Base-by-base conservation (phyloP, 176 grass and related monocot genomes). In the Chrysopogon serrulatus region DNA sequence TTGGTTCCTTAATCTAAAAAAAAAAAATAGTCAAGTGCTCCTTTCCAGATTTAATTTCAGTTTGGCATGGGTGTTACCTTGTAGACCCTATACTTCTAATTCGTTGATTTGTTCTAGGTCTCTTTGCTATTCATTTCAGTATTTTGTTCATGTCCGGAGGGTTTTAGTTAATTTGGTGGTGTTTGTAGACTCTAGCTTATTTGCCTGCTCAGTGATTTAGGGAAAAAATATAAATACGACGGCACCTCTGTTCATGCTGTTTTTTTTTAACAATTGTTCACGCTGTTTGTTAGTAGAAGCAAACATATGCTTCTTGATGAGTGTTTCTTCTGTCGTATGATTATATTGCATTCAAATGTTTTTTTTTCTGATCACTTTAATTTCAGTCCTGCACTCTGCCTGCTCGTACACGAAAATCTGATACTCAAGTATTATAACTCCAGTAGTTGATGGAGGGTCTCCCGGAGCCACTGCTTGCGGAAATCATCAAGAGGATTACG, bases 401-500 rank as follows among this genome's bases (percentile, higher is more conserved):
- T 86, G 35, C n/a, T 44, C 28, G n/a, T n/a, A n/a, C n/a, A n/a
- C n/a, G 41, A 65, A 18, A 57, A 57, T 59, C 30, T 45, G 31
- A 48, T 68, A 4, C 21, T 45, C 28, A 68, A 65, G 82, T 66
- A 15, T 9, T 77, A 13, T 48, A 49, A 23, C 62, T 18, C 6
- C 39, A 59, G 13, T 88, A 35, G 31, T 17, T 31, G 18, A 87
- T 94, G 87, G 94, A 97, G 79, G 49, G 73, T 90, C 85, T 97
- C 43, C 72, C 82, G 2, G 91, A 94, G 71, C 69, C 70, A 59
- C 85, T 97, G 19, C 85, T 97, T 65, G 78, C 53, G 35, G 85
- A 97, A 6, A 90, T 94, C 44, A 34, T 90, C 59, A 92, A 83
- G 73, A 94, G 87, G 80, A 53, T 94, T 40, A 42, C 60, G 5